Conservation (phyloP, 2,329 filamentous ascomycete species). For the Colletotrichum musae region DNA sequence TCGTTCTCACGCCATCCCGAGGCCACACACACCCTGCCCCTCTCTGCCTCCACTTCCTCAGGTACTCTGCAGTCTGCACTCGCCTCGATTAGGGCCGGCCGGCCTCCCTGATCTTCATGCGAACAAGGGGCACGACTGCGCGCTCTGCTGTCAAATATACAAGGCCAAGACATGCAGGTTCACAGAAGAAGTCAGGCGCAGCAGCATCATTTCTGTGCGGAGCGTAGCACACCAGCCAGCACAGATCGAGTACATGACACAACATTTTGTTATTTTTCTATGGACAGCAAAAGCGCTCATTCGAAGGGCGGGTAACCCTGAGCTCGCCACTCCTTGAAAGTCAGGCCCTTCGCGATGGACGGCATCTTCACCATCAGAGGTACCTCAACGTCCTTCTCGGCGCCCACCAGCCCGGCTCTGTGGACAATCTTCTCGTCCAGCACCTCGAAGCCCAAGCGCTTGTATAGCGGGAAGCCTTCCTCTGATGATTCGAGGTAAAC, state of each 20-base stretch:
- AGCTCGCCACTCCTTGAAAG: constrained; percentile 52
- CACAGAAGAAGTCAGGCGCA: constrained; percentile 22
- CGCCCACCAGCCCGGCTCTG: constrained; percentile 51
- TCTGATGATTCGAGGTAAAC: constrained; percentile 63
- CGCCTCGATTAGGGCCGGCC: constrained; percentile 10
- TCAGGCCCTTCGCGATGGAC: constrained; percentile 48
- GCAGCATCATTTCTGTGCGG: constrained; percentile 7
- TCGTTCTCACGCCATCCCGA: constrained; percentile 17
- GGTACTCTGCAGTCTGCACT: neutral
- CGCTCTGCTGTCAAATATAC: constrained; percentile 14
- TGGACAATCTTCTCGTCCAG: constrained; percentile 57
- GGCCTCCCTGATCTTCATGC: constrained; percentile 27
- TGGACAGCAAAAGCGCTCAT: constrained; percentile 9
- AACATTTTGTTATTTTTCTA: constrained; percentile 6
- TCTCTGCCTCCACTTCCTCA: neutral
- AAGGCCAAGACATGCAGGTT: constrained; percentile 28
- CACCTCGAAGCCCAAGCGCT: constrained; percentile 59
- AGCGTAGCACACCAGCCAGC: neutral
- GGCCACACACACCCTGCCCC: neutral
- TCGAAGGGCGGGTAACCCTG: constrained; percentile 38
- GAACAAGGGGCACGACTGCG: constrained; percentile 22
- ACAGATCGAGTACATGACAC: constrained; percentile 4
- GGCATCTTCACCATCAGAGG: constrained; percentile 61
- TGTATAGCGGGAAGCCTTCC: constrained; percentile 57
- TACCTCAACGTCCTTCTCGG: constrained; percentile 54